Evolutionary conservation across 2,329 filamentous ascomycete genomes (phyloP).

Genomic region (Fusarium torulosum): DNA sequence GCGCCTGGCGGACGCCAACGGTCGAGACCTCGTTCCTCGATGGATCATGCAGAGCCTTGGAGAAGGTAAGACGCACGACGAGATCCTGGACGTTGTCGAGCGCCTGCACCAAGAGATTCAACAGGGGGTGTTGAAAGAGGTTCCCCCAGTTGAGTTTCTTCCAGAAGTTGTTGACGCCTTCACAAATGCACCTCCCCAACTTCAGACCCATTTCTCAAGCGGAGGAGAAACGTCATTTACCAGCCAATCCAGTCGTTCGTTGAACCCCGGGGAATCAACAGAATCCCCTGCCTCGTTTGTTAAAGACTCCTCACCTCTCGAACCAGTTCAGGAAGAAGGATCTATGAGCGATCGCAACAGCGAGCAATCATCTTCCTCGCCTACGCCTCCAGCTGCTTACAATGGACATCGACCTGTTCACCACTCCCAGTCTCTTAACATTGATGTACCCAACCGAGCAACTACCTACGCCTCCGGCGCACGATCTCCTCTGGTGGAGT

Average conservation of each 20-base stretch:
- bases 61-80: constrained; percentile 60
- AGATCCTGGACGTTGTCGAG: constrained; percentile 62
- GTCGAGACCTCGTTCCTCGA: constrained; percentile 45
- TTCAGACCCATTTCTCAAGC: constrained; percentile 25
- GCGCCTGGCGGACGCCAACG: constrained; percentile 58
- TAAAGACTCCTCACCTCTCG: constrained; percentile 47
- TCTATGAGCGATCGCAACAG: constrained; percentile 29
- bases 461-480: constrained; percentile 16
- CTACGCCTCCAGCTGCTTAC: constrained; percentile 29
- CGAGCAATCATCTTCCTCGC: constrained; percentile 30
- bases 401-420: constrained; percentile 22
- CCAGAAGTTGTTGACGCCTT: constrained; percentile 63
- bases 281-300: constrained; percentile 35
- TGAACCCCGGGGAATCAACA: constrained; percentile 36
- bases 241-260: constrained; percentile 16
- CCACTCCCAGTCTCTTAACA: constrained; percentile 25
- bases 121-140: constrained; percentile 56
- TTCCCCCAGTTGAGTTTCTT: constrained; percentile 71
- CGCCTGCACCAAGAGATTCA: constrained; percentile 61
- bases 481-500: constrained; percentile 20
- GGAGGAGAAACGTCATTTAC: constrained; percentile 28
- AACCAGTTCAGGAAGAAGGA: constrained; percentile 45
- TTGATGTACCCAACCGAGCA: constrained; percentile 8
- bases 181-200: constrained; percentile 36
- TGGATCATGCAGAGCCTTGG: constrained; percentile 64